Evolutionary conservation across 805 yeast species (phyloP).

Genomic region (Kazachstania taianensis): DNA sequence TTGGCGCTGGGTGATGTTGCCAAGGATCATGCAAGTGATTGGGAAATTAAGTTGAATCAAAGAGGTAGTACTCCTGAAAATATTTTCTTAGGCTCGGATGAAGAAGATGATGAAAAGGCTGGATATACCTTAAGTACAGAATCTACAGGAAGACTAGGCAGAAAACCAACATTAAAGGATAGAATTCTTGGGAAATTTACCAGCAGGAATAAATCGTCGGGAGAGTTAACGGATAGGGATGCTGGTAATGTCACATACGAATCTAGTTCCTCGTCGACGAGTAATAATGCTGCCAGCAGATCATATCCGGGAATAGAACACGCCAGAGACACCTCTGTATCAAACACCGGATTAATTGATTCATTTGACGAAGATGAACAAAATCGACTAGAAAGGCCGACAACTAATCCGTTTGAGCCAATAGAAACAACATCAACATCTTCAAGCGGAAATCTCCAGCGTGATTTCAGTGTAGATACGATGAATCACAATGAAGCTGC

Average conservation of each 20-base stretch:
- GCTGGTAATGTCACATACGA: neutral
- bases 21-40: constrained; percentile 61
- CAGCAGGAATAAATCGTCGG: constrained; percentile 5
- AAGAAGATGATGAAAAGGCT: constrained; percentile 15
- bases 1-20: constrained; percentile 73
- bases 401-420: constrained; percentile 5
- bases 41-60: constrained; percentile 53
- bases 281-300: neutral
- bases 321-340: constrained; percentile 22
- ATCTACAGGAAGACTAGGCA: constrained; percentile 2
- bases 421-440: constrained; percentile 7
- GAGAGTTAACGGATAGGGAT: neutral
- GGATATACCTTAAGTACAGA: constrained; percentile 28
- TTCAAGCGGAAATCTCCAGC: constrained; percentile 8
- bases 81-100: constrained; percentile 18
- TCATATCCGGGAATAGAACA: constrained; percentile 17
- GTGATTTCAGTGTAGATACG: constrained; percentile 17
- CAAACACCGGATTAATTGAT: constrained; percentile 23
- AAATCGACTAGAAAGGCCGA: neutral
- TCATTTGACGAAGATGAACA: constrained; percentile 15
- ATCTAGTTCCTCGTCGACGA: neutral
- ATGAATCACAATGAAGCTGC: constrained; percentile 4
- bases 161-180: constrained; percentile 18
- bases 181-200: constrained; percentile 17
- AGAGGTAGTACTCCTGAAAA: constrained; percentile 7